Base-by-base conservation (phyloP, 1,284 basidiomycete species). In the Trichosporon inkin region DNA sequence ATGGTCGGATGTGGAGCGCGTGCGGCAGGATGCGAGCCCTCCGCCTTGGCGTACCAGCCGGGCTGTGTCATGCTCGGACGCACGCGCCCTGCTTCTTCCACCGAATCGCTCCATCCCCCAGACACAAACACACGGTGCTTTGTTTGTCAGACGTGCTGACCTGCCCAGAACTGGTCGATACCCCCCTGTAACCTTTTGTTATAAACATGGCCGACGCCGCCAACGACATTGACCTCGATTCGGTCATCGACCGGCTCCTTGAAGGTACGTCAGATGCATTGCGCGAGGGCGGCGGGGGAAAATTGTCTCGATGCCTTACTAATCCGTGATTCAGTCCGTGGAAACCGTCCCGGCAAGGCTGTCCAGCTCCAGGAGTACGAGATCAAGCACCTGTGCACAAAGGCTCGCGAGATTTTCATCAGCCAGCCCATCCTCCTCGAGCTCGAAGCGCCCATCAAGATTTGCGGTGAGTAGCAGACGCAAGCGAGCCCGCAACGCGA, bases 211-310 rank as follows among this genome's bases (percentile, higher is more conserved):
- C 80, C 62, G 81, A 82, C 67, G 69, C 71, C 60, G 69, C 74
- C 32, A 76, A 71, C 37, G 92, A 95, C 79, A 93, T 96, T 80
- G 93, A 96, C 84, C 85, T 97, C 68, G 93, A 97, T 83, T 94
- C 92, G 79, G 91, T 96, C 83, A 96, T 97, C 77, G 93, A 96
- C 86, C 85, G 92, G 66, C 84, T 96, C 68, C 83, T 96, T 68
- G 93, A 96, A 87, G 93, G 93, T 93, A 82, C 82, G 89, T 81
- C 10, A 35, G n/a, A 24, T 53, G 20, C 19, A 37, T 40, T 32
- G 28, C 44, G 41, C 53, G 19, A 17, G 32, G 35, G 16, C 11
- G 24, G 40, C 32, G 19, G 52, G 24, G 32, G 22, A 47, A 51
- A 38, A 49, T 24, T 44, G 34, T 16, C 28, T 19, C 10, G 10